These are phyloP conservation scores for Tetraselmis striata DNA, from an alignment of 139 green algal genomes.

Conservation along the genomic window DNA sequence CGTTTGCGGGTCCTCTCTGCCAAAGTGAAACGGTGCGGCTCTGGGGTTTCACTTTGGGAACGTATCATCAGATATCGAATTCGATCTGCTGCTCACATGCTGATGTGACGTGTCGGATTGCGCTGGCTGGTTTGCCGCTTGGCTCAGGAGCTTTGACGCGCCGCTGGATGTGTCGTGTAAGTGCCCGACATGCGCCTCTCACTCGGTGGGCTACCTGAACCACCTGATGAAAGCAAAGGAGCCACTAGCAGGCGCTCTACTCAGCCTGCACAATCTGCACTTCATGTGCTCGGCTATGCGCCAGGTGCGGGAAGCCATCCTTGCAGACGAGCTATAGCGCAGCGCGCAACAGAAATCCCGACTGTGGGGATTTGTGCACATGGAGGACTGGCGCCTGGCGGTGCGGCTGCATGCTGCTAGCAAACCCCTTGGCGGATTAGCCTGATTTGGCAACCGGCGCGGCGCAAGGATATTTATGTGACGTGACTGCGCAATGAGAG, in stretches of 20 bases:
- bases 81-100: too few relatives aligned
- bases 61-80: neutral
- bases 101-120: too few relatives aligned
- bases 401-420: neutral
- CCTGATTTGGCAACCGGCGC: too few relatives aligned
- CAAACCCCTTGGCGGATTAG: neutral
- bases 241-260: conserved; percentile 29
- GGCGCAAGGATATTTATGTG: too few relatives aligned
- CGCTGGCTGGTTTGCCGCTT: too few relatives aligned
- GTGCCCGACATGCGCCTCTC: conserved; percentile 29
- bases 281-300: conserved; percentile 41
- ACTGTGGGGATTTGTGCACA: neutral
- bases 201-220: conserved; percentile 44
- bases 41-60: neutral
- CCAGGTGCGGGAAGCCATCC: conserved; percentile 24
- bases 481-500: too few relatives aligned
- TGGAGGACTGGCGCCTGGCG: neutral
- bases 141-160: conserved; percentile 12
- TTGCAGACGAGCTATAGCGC: conserved; percentile 35
- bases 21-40: conserved; percentile 10
- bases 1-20: conserved; percentile 1
- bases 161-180: conserved; percentile 19
- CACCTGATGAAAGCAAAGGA: conserved; percentile 49
- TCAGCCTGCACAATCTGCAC: conserved; percentile 45
- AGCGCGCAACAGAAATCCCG: neutral